Conservation (phyloP, 208 protist species). For the Leishmania mexicana region DNA sequence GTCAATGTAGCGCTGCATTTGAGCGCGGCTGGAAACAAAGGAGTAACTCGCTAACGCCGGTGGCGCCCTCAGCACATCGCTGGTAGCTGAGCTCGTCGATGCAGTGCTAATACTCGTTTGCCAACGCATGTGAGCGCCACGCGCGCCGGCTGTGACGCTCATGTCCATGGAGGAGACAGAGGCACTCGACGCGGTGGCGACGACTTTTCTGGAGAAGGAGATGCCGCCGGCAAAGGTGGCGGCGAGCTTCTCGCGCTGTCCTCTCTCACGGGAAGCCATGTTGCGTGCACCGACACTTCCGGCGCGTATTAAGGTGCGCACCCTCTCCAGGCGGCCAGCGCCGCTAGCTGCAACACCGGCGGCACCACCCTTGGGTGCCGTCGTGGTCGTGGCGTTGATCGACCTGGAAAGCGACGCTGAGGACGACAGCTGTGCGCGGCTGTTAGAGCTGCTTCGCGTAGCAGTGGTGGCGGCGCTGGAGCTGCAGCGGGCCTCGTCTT, state of each 20-base stretch:
- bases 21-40: constrained; percentile 21
- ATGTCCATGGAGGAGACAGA: constrained; percentile 14
- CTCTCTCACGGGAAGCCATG: neutral
- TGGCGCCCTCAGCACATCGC: neutral
- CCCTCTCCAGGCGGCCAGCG: constrained; percentile 2
- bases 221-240: neutral
- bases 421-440: constrained; percentile 6
- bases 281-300: neutral
- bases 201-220: neutral
- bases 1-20: constrained; percentile 54
- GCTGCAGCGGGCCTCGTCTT: constrained; percentile 21
- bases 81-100: neutral
- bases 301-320: neutral
- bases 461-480: constrained; percentile 20
- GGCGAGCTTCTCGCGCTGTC: neutral
- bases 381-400: neutral
- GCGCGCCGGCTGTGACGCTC: neutral
- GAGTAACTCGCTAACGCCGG: constrained; percentile 10
- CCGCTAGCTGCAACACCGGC: neutral
- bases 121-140: constrained; percentile 4
- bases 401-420: constrained; percentile 1
- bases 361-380: neutral
- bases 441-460: constrained; percentile 30
- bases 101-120: neutral
- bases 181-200: neutral